A percentile compares a stretch with the other conserved stretches of the same genome.
Conservation (phyloP, 345 rosid genomes). For the Eucalyptus marginata region DNA sequence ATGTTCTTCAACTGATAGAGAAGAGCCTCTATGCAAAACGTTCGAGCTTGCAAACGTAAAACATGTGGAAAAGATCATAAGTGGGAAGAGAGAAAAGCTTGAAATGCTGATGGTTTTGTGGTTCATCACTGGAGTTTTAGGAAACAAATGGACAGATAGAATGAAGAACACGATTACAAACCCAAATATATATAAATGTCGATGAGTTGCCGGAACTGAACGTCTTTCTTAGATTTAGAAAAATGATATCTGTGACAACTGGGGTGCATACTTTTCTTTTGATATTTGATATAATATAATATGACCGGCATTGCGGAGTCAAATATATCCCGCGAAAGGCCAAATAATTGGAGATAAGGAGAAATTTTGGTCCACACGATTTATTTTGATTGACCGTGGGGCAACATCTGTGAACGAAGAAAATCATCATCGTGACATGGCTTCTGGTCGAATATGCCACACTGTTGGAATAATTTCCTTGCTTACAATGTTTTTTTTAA, state of each 20-base stretch:
- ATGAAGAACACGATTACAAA: too few species aligned
- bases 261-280: too few species aligned
- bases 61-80: background rate
- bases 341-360: background rate
- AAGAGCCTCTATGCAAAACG: background rate
- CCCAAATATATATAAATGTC: too few species aligned
- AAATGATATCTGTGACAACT: too few species aligned
- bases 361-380: background rate
- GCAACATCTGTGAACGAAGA: background rate
- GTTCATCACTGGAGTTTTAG: background rate
- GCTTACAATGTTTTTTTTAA: too few species aligned
- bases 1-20: too few species aligned
- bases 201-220: too few species aligned
- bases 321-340: background rate
- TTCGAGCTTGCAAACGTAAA: background rate
- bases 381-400: background rate
- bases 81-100: background rate
- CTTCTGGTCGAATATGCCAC: background rate
- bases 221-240: too few species aligned
- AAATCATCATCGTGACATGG: background rate
- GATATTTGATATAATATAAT: too few species aligned
- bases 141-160: background rate
- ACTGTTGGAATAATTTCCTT: too few species aligned
- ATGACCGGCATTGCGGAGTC: background rate
- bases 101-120: background rate